Evolutionary conservation across 768 basidiomycete species (phyloP), one percentile per base, ranked within the genome.

Genomic region (Dacryopinax spathularia): DNA sequence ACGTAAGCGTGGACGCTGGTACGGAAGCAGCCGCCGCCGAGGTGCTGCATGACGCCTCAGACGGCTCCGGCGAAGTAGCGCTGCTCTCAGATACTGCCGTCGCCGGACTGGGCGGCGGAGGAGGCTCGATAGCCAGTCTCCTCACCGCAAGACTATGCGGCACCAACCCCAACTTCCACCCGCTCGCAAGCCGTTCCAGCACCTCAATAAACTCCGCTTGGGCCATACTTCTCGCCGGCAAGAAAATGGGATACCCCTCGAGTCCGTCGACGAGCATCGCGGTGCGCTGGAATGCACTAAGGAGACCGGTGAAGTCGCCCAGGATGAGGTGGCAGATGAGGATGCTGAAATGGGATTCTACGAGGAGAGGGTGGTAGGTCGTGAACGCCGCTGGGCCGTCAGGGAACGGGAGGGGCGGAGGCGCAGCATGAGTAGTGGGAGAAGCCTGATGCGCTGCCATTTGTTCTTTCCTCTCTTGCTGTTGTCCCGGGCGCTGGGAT

Each of bases 191-290:
- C 10, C 91, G 82, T 68, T 92, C 90, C 63, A 92, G 77, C 7
- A 89, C 79, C 73, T 94, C 91, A 64, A 90, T 77, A 68, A 91
- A 92, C 74, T 93, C 90, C 10, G 89, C 89, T 70, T 94, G 91
- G 0, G 87, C 84, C 86, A 92, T 89, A 13, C 89, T 90, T 33
- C 91, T 79, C 15, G 91, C 88, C 9, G 89, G 88, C 0, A 90
- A 76, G 73, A 94, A 94, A 56, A 94, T 80, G 7, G 91, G 91
- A 73, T 89, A 91, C 0, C 91, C 90, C 71, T 92, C 91, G 37
- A 92, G 79, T 1, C 87, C 86, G 65, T 92, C 88, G 7, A 92
- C 83, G 27, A 90, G 75, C 13, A 80, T 74, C 0, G 88, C 85
- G 1, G 86, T 80, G 62, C 80, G 83, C 33, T 81, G 75, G 68